A percentile compares a stretch with the other conserved stretches of the same genome.
phyloP scores from a whole-genome alignment of 176 grass and related monocot species.

The Oryza glaberrima region DNA sequence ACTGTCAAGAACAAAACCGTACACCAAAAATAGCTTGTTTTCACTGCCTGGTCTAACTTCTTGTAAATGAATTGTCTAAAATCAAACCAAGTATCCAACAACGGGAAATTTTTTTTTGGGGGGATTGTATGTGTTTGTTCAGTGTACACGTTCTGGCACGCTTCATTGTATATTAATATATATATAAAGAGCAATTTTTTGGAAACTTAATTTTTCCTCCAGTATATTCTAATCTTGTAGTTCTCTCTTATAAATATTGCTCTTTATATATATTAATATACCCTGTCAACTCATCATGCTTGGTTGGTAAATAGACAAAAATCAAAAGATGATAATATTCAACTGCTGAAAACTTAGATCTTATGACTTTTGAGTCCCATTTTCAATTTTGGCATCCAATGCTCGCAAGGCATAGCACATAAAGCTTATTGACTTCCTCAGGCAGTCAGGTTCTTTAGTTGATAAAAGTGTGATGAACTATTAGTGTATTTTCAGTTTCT shows the following conservation, averaged over 20 bases:
- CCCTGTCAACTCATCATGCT: not conserved
- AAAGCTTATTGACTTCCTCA: constrained; percentile 15
- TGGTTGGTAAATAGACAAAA: constrained; percentile 23
- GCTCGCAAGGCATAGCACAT: not conserved
- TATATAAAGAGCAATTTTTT: no score
- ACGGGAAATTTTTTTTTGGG: no score
- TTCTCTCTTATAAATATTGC: no score
- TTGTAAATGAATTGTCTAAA: not conserved
- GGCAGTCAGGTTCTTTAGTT: not conserved
- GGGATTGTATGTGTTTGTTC: not conserved
- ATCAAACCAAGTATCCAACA: not conserved
- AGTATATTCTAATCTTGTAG: no score
- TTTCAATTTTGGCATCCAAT: not conserved
- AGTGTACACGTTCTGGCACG: not conserved
- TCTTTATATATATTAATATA: not conserved
- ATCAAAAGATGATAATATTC: constrained; percentile 18
- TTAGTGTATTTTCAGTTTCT: not conserved
- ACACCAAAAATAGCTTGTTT: constrained; percentile 4
- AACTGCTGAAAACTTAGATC: not conserved
- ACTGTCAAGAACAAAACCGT: constrained; percentile 2
- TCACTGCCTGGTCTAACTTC: not conserved
- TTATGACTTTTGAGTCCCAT: constrained; percentile 10
- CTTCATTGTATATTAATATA: not conserved
- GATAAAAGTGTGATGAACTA: constrained; percentile 15
- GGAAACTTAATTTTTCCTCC: no score